A percentile compares a stretch with the other conserved stretches of the same genome.
These are phyloP conservation scores for Fraxinus dipetala DNA, from an alignment of 305 asterid species.

Conservation along the genomic window DNA sequence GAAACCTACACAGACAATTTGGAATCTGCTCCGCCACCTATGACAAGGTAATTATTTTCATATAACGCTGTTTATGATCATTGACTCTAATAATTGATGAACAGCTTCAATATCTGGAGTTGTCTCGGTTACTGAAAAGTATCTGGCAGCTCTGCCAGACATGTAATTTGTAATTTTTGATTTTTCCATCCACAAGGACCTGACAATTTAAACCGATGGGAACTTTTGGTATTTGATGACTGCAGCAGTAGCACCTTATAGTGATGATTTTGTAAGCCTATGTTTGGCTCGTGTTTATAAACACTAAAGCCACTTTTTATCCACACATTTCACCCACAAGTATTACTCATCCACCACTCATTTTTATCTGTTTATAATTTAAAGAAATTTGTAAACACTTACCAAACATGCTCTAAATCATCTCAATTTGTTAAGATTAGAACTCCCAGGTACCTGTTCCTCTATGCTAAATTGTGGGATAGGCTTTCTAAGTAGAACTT, in stretches of 20 bases:
- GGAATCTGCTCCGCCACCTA: conserved; percentile 68
- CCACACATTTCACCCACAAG: not conserved
- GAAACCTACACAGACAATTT: conserved; percentile 81
- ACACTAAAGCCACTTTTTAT: not conserved
- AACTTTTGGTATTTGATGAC: not conserved
- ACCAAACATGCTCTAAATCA: not conserved
- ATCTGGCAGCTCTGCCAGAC: not conserved
- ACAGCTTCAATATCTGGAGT: not conserved
- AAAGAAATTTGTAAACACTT: not conserved
- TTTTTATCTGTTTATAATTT: too few species aligned
- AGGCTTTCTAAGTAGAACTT: not conserved
- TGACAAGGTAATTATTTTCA: conserved; percentile 50
- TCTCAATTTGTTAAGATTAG: not conserved
- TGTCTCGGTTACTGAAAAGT: not conserved
- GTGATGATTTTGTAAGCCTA: not conserved
- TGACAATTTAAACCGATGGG: not conserved
- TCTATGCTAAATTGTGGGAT: not conserved
- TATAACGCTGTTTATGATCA: not conserved
- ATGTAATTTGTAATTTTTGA: not conserved
- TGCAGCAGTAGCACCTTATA: not conserved
- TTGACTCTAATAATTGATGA: not conserved
- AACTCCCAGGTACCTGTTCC: not conserved
- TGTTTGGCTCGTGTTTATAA: not conserved
- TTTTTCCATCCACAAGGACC: not conserved
- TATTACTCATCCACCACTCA: not conserved